Evolutionary conservation across 371 early-diverging fungal species (phyloP).

Genomic region (Blakeslea trispora): DNA sequence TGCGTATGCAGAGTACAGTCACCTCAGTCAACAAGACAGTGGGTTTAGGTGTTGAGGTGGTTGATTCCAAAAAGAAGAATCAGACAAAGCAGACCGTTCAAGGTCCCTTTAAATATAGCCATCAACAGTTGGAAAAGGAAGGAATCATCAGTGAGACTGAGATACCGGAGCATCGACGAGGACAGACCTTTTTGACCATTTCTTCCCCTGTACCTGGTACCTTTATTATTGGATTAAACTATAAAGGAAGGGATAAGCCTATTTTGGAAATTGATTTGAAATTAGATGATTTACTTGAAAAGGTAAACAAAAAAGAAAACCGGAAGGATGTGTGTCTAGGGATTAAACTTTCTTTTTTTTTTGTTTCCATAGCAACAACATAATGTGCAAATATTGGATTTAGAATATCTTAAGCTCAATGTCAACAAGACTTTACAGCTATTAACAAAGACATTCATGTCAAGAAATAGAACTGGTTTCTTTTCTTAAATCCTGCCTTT

Average conservation of each 20-base stretch:
- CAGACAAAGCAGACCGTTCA: no score
- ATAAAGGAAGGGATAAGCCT: slow-evolving; percentile 87
- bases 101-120: slow-evolving; percentile 78
- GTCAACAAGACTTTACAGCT: slow-evolving; percentile 40
- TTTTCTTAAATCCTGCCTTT: neutral
- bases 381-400: slow-evolving; percentile 79
- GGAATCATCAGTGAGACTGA: slow-evolving; percentile 89
- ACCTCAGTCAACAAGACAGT: slow-evolving; percentile 84
- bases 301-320: slow-evolving; percentile 60
- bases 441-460: slow-evolving; percentile 40
- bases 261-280: slow-evolving; percentile 94
- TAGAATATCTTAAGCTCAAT: slow-evolving; percentile 89
- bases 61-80: slow-evolving; percentile 53
- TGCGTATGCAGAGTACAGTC: slow-evolving; percentile 79
- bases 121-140: slow-evolving; percentile 84
- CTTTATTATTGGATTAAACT: slow-evolving; percentile 83
- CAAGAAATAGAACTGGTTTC: slow-evolving; percentile 30
- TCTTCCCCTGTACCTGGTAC: slow-evolving; percentile 83
- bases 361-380: slow-evolving; percentile 77
- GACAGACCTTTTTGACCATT: slow-evolving; percentile 83
- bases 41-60: slow-evolving; percentile 85
- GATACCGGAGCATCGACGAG: slow-evolving; percentile 81
- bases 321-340: slow-evolving; percentile 90
- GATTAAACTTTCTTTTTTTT: slow-evolving; percentile 59
- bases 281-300: slow-evolving; percentile 91